Evolutionary conservation across 2,329 filamentous ascomycete species (phyloP).

Genomic region (Aspergillus versicolor): DNA sequence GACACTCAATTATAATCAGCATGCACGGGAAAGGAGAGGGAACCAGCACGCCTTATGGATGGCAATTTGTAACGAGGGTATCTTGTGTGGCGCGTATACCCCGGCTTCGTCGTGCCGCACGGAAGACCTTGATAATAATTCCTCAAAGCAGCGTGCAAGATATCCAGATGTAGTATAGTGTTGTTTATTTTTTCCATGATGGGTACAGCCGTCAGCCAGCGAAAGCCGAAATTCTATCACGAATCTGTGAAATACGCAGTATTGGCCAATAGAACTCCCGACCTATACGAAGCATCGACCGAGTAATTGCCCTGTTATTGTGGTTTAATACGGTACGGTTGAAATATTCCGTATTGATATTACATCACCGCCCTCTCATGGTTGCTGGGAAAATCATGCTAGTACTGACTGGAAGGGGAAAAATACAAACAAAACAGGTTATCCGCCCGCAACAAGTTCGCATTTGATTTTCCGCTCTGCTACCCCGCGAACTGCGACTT

Average conservation of each 20-base stretch:
- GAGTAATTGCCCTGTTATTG: background rate
- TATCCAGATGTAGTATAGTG: constrained; percentile 11
- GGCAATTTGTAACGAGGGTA: background rate
- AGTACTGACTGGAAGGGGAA: constrained; percentile 23
- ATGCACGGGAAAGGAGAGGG: background rate
- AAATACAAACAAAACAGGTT: constrained; percentile 29
- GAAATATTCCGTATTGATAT: background rate
- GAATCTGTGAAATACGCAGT: background rate
- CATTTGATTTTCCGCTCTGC: constrained; percentile 4
- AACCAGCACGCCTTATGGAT: background rate
- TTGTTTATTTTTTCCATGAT: constrained; percentile 11
- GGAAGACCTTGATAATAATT: background rate
- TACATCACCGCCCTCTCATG: background rate
- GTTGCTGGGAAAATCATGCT: constrained; percentile 4
- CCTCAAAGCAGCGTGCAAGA: constrained; percentile 11
- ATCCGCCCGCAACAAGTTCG: constrained; percentile 10
- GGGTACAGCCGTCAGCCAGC: background rate
- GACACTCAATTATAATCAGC: background rate
- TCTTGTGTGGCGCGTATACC: background rate
- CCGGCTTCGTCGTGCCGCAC: background rate
- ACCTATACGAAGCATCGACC: background rate
- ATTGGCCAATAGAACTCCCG: background rate
- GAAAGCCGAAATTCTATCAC: background rate
- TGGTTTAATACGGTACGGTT: background rate
- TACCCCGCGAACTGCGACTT: background rate